Evolutionary conservation across 1,284 basidiomycete genomes (phyloP), one percentile per base, ranked within the genome.

Genomic region (Grifola frondosa): DNA sequence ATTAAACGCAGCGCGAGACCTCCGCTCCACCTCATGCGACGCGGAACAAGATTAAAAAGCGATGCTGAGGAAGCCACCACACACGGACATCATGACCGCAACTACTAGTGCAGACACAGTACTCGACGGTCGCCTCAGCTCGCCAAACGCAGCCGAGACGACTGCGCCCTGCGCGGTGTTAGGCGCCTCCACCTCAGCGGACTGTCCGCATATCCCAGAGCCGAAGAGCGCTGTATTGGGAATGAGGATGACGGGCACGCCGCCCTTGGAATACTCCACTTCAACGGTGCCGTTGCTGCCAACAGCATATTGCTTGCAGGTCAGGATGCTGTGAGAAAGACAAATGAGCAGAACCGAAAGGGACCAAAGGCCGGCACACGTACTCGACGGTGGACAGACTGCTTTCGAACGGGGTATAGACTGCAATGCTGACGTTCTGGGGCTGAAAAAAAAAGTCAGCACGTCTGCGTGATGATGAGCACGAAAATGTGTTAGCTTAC

Each of bases 221-320:
- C 57, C 60, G 21, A 58, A 13, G 20, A 84, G 67, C 13, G 63
- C 33, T 25, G 34, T 37, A 40, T 59, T 54, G 10, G 77, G 77
- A 1, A 77, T 62, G 26, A 86, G 68, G 38, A 85, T 64, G 37
- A 75, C 70, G 6, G 82, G 73, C 17, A 69, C 65, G 21, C 84
- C 85, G 20, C 84, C 84, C 37, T 65, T 66, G 4, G 69, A 72
- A 55, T 87, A 88, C 44, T 79, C 64, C 17, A 79, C 72, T 20
- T 76, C 67, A 36, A 88, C 55, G 26, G 70, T 76, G 22, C 82
- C 80, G 34, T 73, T 68, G 38, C 81, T 77, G 25, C 81, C 85
- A 9, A 83, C 75, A n/a, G 71, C 75, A 68, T 75, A 81, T 59
- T 86, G 81, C 20, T 63, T 60, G 60, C 84, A 87, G 2, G 75